Evolutionary conservation across 768 basidiomycete genomes (phyloP).

Genomic region (Auricularia cornea): DNA sequence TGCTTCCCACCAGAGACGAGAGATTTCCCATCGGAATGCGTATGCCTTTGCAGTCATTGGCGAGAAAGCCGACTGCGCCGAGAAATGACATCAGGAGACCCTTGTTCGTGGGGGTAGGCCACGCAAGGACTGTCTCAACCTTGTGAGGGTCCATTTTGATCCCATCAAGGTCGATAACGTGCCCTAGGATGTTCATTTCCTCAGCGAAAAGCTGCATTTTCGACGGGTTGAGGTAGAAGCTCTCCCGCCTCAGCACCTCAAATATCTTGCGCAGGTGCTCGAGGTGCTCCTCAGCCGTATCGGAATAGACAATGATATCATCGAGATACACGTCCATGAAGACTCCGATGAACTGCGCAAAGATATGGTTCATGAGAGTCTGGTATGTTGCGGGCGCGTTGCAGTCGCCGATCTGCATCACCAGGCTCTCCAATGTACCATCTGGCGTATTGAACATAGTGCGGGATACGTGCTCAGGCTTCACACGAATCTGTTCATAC

Average conservation of each 20-base stretch:
- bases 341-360: constrained; percentile 10
- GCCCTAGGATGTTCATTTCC: constrained; percentile 24
- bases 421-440: constrained; percentile 14
- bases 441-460: constrained; percentile 11
- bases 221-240: constrained; percentile 5
- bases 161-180: constrained; percentile 29
- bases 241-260: constrained; percentile 6
- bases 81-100: constrained; percentile 29
- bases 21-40: constrained; percentile 33
- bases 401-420: constrained; percentile 16
- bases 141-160: no score
- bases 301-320: constrained; percentile 19
- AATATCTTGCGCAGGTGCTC: constrained; percentile 9
- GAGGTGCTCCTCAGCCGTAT: constrained; percentile 26
- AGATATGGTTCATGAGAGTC: constrained; percentile 12
- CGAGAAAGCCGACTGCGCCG: constrained; percentile 25
- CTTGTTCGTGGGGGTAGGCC: constrained; percentile 20
- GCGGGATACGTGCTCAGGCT: constrained; percentile 9
- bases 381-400: constrained; percentile 15
- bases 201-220: constrained; percentile 10
- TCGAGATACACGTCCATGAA: constrained; percentile 16
- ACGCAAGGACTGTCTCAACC: constrained; percentile 19
- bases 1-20: constrained; percentile 13
- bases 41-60: constrained; percentile 20
- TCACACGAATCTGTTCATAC: constrained; percentile 14